A percentile compares a stretch with the other conserved stretches of the same genome.
Evolutionary conservation across 176 grass and related monocot genomes (phyloP).

Genomic region (Luzula sylvatica): DNA sequence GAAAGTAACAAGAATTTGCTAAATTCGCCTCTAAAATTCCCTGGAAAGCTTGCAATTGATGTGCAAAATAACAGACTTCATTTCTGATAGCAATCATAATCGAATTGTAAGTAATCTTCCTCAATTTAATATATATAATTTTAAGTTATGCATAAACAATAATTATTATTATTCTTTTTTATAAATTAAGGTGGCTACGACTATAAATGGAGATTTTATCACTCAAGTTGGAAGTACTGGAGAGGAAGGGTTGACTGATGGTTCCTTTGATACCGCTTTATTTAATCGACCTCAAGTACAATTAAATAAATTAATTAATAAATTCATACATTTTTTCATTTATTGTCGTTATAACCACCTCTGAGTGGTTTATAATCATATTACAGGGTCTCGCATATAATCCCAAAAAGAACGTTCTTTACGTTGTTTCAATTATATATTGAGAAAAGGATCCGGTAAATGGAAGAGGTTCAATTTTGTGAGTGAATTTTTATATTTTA

Average conservation of each 20-base stretch:
- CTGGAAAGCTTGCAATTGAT: constrained; percentile 84
- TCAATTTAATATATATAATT: background rate
- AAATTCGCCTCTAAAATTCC: constrained; percentile 80
- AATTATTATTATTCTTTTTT: constrained; percentile 11
- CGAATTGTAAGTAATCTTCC: constrained; percentile 53
- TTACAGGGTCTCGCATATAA: constrained; percentile 93
- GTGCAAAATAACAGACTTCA: constrained; percentile 80
- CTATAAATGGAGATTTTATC: constrained; percentile 71
- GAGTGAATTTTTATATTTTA: too few species aligned
- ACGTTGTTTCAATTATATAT: too few species aligned
- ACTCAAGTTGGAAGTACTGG: constrained; percentile 79
- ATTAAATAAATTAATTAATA: constrained; percentile 20
- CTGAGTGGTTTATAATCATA: constrained; percentile 1
- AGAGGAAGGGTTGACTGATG: constrained; percentile 86
- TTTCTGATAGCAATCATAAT: constrained; percentile 97
- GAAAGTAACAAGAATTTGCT: constrained; percentile 69
- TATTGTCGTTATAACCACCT: constrained; percentile 1
- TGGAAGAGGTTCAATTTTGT: too few species aligned
- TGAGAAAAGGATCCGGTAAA: too few species aligned
- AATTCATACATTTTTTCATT: background rate
- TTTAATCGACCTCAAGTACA: constrained; percentile 97
- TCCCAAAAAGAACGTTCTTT: constrained; percentile 78
- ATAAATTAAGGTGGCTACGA: constrained; percentile 66
- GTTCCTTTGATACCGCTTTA: constrained; percentile 55
- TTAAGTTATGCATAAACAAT: too few species aligned